These are phyloP conservation scores for Exophiala aquamarina DNA, from an alignment of 2,329 filamentous ascomycete species.

Conservation along the genomic window DNA sequence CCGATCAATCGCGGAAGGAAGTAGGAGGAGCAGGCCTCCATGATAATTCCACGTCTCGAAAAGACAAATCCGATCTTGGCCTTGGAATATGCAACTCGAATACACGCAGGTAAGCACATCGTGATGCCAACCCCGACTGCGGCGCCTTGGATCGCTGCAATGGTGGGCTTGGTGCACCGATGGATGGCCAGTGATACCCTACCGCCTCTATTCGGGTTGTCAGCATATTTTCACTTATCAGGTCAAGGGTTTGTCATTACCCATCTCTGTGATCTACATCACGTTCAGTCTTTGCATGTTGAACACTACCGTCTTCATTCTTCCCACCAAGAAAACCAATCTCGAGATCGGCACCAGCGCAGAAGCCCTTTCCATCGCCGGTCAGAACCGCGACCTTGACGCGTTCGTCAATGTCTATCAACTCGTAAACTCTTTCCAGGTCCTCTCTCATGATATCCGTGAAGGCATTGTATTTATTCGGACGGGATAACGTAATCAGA, in stretches of 20 bases:
- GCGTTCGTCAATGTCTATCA: slow-evolving; percentile 54
- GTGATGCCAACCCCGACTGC: slow-evolving; percentile 64
- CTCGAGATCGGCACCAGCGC: slow-evolving; percentile 61
- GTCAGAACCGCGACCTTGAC: slow-evolving; percentile 58
- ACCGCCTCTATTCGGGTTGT: slow-evolving; percentile 45
- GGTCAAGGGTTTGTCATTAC: slow-evolving; percentile 12
- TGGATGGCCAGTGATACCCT: slow-evolving; percentile 56
- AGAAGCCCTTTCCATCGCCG: slow-evolving; percentile 55
- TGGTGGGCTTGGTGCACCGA: slow-evolving; percentile 58
- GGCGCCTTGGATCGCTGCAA: slow-evolving; percentile 60
- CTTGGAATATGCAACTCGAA: slow-evolving; percentile 51
- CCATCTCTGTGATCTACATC: slow-evolving; percentile 30
- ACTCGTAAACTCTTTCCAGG: slow-evolving; percentile 54
- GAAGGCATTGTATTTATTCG: slow-evolving; percentile 68
- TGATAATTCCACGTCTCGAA: slow-evolving; percentile 63
- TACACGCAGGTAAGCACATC: slow-evolving; percentile 58
- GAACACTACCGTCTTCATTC: slow-evolving; percentile 15
- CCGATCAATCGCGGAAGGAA: slow-evolving; percentile 70
- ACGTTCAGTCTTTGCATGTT: slow-evolving; percentile 24
- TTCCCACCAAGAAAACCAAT: slow-evolving; percentile 28
- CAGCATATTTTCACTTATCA: slow-evolving; percentile 2
- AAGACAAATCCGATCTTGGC: slow-evolving; percentile 73
- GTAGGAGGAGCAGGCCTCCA: slow-evolving; percentile 68
- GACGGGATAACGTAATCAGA: slow-evolving; percentile 64
- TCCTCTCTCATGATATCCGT: slow-evolving; percentile 64